phyloP scores from a whole-genome alignment of 768 basidiomycete species.

The Cystoderma amianthinum region DNA sequence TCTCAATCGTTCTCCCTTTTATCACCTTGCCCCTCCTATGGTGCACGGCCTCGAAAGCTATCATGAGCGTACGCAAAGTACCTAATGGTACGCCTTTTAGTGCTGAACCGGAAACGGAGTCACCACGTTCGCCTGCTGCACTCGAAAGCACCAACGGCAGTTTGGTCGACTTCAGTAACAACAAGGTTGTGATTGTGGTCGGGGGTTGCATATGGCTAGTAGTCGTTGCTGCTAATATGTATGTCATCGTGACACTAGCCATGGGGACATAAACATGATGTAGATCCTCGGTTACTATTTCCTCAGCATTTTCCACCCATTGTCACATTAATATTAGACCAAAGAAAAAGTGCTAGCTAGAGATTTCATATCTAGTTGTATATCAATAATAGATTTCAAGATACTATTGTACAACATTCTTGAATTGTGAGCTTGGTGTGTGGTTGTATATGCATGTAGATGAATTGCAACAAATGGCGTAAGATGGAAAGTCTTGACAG shows the following conservation, averaged over 20 bases:
- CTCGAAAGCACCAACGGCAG: constrained; percentile 21
- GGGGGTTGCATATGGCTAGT: constrained; percentile 60
- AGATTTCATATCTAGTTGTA: too few relatives aligned
- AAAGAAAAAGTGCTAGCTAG: too few relatives aligned
- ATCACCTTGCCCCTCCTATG: constrained; percentile 77
- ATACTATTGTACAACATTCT: too few relatives aligned
- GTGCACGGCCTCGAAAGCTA: constrained; percentile 59
- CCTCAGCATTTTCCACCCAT: not conserved
- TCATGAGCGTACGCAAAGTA: constrained; percentile 63
- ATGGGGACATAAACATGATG: constrained; percentile 5
- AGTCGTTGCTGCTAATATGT: constrained; percentile 66
- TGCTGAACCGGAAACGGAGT: constrained; percentile 1
- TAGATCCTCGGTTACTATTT: not conserved
- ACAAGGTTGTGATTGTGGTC: constrained; percentile 37
- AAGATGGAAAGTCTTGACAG: too few relatives aligned
- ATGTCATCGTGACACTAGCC: constrained; percentile 61
- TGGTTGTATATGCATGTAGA: too few relatives aligned
- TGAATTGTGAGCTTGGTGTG: too few relatives aligned
- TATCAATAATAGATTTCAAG: too few relatives aligned
- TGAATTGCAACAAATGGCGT: too few relatives aligned
- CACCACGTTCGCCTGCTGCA: constrained; percentile 1
- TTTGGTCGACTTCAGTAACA: constrained; percentile 59
- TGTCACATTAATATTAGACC: not conserved
- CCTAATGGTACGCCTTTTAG: constrained; percentile 33
- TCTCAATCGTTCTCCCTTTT: constrained; percentile 82